phyloP scores from a whole-genome alignment of 129 eudicot genomes.

The Calendula officinalis region DNA sequence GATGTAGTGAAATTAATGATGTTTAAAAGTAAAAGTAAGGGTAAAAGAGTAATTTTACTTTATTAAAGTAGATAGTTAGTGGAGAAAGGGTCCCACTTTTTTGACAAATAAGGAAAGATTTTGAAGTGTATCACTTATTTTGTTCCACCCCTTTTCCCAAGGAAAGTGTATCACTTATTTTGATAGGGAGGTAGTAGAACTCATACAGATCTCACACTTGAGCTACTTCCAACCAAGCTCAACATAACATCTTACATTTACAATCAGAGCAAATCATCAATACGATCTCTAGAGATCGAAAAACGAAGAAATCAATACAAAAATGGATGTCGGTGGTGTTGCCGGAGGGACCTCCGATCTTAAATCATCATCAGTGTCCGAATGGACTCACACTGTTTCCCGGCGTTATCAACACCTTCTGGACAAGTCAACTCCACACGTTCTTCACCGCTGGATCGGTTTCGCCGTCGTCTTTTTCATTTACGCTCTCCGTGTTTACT shows the following conservation, averaged over 20 bases:
- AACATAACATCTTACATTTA: background rate
- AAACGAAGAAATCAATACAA: background rate
- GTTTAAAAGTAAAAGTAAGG: too few relatives aligned
- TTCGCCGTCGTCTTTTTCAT: constrained; percentile 39
- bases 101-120: too few relatives aligned
- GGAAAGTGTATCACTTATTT: too few relatives aligned
- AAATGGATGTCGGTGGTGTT: constrained; percentile 41
- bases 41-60: too few relatives aligned
- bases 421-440: constrained; percentile 76
- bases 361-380: constrained; percentile 41
- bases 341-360: constrained; percentile 9
- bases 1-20: too few relatives aligned
- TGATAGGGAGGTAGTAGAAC: too few relatives aligned
- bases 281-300: constrained; percentile 5
- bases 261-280: constrained; percentile 14
- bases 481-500: constrained; percentile 71
- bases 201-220: too few relatives aligned
- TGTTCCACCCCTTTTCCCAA: too few relatives aligned
- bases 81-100: too few relatives aligned
- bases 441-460: constrained; percentile 80
- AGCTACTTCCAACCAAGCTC: too few relatives aligned
- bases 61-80: too few relatives aligned
- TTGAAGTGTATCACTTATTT: too few relatives aligned
- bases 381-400: constrained; percentile 45
- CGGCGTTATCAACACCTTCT: constrained; percentile 76